phyloP scores from a whole-genome alignment of 208 protist species.

The Trypanosoma avium region DNA sequence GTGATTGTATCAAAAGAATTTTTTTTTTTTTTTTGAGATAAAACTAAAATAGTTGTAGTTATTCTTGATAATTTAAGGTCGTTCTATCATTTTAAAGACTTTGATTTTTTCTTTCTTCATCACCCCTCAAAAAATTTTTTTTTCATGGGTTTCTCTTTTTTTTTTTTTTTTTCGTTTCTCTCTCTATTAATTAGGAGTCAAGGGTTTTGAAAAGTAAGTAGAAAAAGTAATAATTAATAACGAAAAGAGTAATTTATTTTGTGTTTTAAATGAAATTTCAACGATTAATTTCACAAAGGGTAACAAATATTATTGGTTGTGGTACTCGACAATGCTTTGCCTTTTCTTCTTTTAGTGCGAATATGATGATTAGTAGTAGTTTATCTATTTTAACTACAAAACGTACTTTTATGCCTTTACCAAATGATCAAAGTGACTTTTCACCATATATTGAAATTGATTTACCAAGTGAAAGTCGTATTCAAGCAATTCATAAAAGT shows the following conservation, averaged over 20 bases:
- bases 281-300: background rate
- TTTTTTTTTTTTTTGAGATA: background rate
- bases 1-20: background rate
- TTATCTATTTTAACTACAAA: background rate
- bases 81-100: too few relatives aligned
- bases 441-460: conserved; percentile 84
- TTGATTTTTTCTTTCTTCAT: too few relatives aligned
- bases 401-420: conserved; percentile 62
- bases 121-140: too few relatives aligned
- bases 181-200: too few relatives aligned
- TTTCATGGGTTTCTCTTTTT: too few relatives aligned
- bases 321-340: background rate
- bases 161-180: too few relatives aligned
- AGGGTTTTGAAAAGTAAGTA: too few relatives aligned
- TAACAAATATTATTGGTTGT: background rate
- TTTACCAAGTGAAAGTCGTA: conserved; percentile 75
- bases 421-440: conserved; percentile 75
- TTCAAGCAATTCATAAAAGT: conserved; percentile 69
- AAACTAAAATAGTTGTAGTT: too few relatives aligned
- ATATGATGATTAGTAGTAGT: background rate
- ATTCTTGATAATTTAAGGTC: too few relatives aligned
- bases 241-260: background rate
- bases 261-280: background rate
- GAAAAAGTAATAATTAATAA: background rate
- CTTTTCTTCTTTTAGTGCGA: background rate